phyloP scores from a whole-genome alignment of 2,329 filamentous ascomycete genomes.

The Xylaria sp. region DNA sequence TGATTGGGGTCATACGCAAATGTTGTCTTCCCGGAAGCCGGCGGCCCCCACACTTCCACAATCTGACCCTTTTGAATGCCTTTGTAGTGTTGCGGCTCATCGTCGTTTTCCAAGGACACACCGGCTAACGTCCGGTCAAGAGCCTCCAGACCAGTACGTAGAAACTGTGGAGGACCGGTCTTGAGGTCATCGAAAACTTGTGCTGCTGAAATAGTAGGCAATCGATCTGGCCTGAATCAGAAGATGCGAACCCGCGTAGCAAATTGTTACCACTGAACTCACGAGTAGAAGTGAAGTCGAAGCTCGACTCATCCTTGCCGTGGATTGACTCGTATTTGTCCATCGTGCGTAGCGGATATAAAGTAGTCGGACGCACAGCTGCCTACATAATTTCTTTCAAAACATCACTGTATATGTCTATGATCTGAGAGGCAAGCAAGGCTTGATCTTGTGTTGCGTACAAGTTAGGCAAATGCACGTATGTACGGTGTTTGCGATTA shows the following conservation, averaged over 20 bases:
- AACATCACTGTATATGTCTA: background rate
- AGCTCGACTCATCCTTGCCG: conserved; percentile 69
- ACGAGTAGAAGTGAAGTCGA: conserved; percentile 65
- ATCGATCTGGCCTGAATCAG: conserved; percentile 66
- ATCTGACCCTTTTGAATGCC: conserved; percentile 81
- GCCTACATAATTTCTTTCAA: conserved; percentile 31
- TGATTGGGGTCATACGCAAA: conserved; percentile 68
- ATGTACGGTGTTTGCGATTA: background rate
- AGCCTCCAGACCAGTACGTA: conserved; percentile 65
- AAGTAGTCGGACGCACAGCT: conserved; percentile 4
- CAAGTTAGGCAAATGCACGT: background rate
- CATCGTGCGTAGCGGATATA: conserved; percentile 52
- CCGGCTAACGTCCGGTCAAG: conserved; percentile 63
- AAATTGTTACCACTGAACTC: conserved; percentile 45
- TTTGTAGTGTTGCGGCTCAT: conserved; percentile 47
- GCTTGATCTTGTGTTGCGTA: background rate
- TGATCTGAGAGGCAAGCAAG: background rate
- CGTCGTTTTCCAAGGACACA: conserved; percentile 33
- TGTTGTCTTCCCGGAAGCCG: conserved; percentile 85
- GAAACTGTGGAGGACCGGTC: conserved; percentile 58
- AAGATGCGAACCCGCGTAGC: background rate
- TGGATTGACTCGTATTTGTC: conserved; percentile 67
- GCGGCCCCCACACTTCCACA: conserved; percentile 88
- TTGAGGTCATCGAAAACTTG: conserved; percentile 73
- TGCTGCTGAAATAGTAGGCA: conserved; percentile 80